Evolutionary conservation across 208 protist genomes (phyloP).

Genomic region (Leishmania guyanensis): DNA sequence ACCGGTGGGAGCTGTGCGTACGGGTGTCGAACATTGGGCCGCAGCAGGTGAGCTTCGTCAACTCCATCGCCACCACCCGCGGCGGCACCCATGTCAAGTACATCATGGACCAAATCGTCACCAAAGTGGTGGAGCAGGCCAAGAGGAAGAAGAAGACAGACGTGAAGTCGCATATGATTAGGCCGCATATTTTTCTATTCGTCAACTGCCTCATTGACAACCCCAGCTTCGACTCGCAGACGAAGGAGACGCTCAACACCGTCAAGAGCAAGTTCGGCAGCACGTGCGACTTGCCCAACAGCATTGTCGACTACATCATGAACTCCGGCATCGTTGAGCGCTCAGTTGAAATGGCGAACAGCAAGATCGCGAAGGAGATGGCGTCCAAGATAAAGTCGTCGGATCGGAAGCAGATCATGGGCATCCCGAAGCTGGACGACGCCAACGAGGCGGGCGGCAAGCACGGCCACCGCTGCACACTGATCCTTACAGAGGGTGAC

Average conservation of each 20-base stretch:
- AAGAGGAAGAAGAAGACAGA: conserved; percentile 97
- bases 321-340: conserved; percentile 96
- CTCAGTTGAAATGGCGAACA: conserved; percentile 96
- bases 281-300: conserved; percentile 94
- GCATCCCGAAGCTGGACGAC: conserved; percentile 99
- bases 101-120: conserved; percentile 95
- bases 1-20: conserved; percentile 98
- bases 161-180: conserved; percentile 97
- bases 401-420: conserved; percentile 86
- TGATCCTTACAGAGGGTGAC: conserved; percentile 99
- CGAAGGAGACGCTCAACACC: conserved; percentile 99
- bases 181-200: conserved; percentile 99
- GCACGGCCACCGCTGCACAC: conserved; percentile 96
- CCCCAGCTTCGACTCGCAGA: conserved; percentile 99
- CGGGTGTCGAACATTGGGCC: conserved; percentile 94
- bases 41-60: conserved; percentile 99
- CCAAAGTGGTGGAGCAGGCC: conserved; percentile 89
- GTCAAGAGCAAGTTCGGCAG: conserved; percentile 96
- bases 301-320: conserved; percentile 95
- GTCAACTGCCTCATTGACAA: conserved; percentile 99
- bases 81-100: conserved; percentile 99
- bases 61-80: conserved; percentile 98
- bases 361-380: conserved; percentile 94
- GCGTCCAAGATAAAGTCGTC: conserved; percentile 75
- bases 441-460: conserved; percentile 99